Evolutionary conservation across 331 rosid genomes (phyloP), one percentile per base, ranked within the genome.

Genomic region (Saraca asoca): DNA sequence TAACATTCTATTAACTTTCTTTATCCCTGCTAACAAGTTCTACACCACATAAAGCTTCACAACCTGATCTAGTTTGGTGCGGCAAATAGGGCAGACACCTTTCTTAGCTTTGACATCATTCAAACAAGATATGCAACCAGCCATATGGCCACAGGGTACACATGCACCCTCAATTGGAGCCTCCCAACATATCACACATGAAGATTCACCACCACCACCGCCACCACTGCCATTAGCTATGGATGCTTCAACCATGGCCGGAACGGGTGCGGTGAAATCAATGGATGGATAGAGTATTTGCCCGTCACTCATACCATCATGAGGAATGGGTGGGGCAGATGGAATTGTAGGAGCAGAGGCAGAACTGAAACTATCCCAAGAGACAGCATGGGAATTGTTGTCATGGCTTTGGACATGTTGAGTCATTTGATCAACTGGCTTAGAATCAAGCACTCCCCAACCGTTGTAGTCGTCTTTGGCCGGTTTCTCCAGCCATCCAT

Each of bases 101-200:
- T 71, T 50, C 45, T 51, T 61, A 38, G 41, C 55, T 60, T 51
- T 71, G 68, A 71, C 16, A 54, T 50, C 42, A 20, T 51, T 62
- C 69, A 71, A 61, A 61, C 76, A 61, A 41, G 62, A 34, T 49
- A 61, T 71, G 76, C 76, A 70, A 35, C 75, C 68, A 17, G 61
- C 68, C 75, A 70, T 62, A 71, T 71, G 69, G 24, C 39, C 60
- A 48, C 61, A 49, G 18, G 70, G 64, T 31, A 55, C 12, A 44
- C 62, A 49, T 13, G 76, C 76, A 24, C 79, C 73, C 53, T 67
- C 75, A 42, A 43, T 13, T 9, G 59, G 46, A 61, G 75, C 69
- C 44, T 68, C 59, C 65, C 58, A 67, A 52, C 74, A 74, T 61
- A 68, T 75, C 14, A 51, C 64, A 51, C 67, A 62, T 15, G 70